Conservation (phyloP, 2,329 filamentous ascomycete species). For the Epichloe scottii region DNA sequence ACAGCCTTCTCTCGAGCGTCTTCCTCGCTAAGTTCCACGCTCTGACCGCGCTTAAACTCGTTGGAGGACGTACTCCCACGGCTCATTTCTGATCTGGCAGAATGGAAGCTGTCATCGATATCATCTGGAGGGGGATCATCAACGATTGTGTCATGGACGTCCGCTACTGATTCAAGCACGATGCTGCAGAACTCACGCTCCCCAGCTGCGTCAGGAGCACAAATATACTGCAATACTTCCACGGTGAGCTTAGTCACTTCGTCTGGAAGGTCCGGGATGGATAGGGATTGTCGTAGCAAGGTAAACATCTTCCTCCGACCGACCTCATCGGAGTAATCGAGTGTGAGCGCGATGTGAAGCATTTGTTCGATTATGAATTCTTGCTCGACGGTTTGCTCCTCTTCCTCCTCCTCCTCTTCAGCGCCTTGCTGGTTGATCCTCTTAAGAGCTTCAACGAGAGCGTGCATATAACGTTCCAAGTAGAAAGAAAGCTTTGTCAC, state of each 20-base stretch:
- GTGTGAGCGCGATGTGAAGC: slow-evolving; percentile 77
- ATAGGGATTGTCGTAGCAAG: slow-evolving; percentile 72
- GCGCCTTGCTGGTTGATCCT: slow-evolving; percentile 41
- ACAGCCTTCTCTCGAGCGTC: slow-evolving; percentile 64
- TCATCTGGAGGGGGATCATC: slow-evolving; percentile 49
- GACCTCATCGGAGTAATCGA: slow-evolving; percentile 97
- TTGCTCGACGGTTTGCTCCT: slow-evolving; percentile 76
- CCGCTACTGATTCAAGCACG: slow-evolving; percentile 85
- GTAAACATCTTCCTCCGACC: slow-evolving; percentile 93
- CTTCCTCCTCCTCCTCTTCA: slow-evolving; percentile 47
- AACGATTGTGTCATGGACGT: slow-evolving; percentile 89
- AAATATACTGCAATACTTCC: slow-evolving; percentile 71
- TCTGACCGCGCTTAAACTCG: slow-evolving; percentile 28
- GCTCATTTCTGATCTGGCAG: slow-evolving; percentile 75
- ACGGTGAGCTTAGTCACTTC: slow-evolving; percentile 83
- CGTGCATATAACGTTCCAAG: slow-evolving; percentile 66
- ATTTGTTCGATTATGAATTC: slow-evolving; percentile 96
- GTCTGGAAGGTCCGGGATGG: slow-evolving; percentile 78
- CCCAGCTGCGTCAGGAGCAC: slow-evolving; percentile 58
- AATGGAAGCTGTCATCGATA: slow-evolving; percentile 72
- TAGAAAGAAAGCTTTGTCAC: slow-evolving; percentile 84
- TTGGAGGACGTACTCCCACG: slow-evolving; percentile 45
- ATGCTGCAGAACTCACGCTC: slow-evolving; percentile 76
- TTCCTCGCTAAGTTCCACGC: slow-evolving; percentile 43
- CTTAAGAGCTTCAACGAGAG: slow-evolving; percentile 51